Conservation (phyloP, 352 stramenopile genomes). For the Phytophthora sojae region DNA sequence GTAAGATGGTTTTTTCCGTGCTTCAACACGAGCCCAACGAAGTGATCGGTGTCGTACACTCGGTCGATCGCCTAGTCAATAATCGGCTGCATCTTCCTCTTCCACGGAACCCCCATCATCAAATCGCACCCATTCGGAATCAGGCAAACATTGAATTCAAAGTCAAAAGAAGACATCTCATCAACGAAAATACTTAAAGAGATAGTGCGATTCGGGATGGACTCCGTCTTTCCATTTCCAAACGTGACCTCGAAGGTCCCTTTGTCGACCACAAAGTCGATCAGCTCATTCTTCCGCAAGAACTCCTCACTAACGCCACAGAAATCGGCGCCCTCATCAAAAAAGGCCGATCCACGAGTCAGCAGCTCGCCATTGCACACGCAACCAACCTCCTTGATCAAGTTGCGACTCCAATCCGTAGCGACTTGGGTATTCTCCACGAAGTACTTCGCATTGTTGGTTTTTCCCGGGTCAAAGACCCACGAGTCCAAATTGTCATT, state of each 20-base stretch:
- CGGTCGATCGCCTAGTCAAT: constrained; percentile 5
- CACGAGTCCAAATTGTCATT: neutral
- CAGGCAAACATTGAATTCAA: constrained; percentile 11
- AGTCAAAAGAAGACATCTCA: constrained; percentile 14
- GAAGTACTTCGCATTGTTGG: constrained; percentile 6
- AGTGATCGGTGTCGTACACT: constrained; percentile 6
- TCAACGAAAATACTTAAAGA: neutral
- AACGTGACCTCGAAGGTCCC: constrained; percentile 5
- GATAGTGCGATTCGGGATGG: neutral
- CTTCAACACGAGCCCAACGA: neutral
- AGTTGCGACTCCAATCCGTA: neutral
- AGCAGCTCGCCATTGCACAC: neutral
- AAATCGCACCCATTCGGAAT: constrained; percentile 4
- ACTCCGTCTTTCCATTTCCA: neutral
- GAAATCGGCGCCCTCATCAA: constrained; percentile 8
- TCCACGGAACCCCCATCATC: constrained; percentile 17
- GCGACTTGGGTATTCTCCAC: no score
- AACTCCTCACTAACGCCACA: constrained; percentile 8
- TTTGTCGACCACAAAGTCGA: neutral
- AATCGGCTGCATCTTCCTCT: constrained; percentile 7
- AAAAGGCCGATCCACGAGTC: neutral
- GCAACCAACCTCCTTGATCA: constrained; percentile 10
- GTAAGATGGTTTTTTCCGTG: neutral
- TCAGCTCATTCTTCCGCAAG: neutral
- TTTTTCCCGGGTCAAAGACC: constrained; percentile 2